phyloP scores from a whole-genome alignment of 106 monocot species.

The Xerophyta viscosa region DNA sequence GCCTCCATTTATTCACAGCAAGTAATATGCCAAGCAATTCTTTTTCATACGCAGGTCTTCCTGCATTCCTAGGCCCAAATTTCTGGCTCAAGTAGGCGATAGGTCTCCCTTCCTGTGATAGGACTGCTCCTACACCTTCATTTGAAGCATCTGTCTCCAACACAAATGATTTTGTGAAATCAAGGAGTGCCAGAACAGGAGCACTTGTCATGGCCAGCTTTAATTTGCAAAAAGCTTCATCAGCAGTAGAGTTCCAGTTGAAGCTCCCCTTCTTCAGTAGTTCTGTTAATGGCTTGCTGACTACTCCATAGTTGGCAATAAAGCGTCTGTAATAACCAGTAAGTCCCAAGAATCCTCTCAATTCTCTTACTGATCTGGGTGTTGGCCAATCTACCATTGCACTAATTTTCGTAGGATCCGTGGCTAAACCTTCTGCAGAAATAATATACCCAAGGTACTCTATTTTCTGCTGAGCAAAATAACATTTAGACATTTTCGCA shows the following conservation, averaged over 20 bases:
- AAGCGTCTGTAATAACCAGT: background rate
- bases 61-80: no score
- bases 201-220: background rate
- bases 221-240: no score
- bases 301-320: background rate
- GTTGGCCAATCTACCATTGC: background rate
- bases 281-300: background rate
- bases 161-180: background rate
- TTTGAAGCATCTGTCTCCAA: background rate
- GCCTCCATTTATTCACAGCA: no score
- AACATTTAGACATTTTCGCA: no score
- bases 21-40: no score
- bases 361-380: background rate
- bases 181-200: background rate
- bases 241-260: no score
- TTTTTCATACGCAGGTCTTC: no score
- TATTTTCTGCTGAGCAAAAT: no score
- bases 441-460: no score
- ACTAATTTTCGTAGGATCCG: background rate
- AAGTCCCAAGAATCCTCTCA: background rate
- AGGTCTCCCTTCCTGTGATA: background rate
- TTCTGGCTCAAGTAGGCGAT: no score
- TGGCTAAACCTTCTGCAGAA: no score
- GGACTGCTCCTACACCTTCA: background rate
- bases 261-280: background rate